Evolutionary conservation across 139 green algal genomes (phyloP).

Genomic region (Parachlorella kessleri): DNA sequence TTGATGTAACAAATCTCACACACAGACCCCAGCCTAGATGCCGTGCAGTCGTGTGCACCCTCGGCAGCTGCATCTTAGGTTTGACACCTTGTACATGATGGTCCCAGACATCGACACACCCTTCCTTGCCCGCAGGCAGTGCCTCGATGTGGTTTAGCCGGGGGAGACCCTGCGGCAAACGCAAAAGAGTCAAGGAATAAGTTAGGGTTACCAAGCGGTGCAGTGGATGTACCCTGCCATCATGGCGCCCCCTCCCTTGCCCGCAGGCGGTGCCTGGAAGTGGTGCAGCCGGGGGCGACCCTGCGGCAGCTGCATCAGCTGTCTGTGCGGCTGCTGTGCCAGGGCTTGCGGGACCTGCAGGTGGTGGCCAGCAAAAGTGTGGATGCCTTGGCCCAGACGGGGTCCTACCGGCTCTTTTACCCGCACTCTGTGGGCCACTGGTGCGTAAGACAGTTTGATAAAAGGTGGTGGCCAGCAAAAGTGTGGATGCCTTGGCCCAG

Average conservation of each 20-base stretch:
- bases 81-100: too few species aligned
- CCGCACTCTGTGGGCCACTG: conserved; percentile 73
- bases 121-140: conserved; percentile 30
- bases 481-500: background rate
- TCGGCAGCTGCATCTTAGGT: too few species aligned
- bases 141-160: conserved; percentile 49
- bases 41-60: too few species aligned
- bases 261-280: conserved; percentile 47
- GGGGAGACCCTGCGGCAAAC: conserved; percentile 60
- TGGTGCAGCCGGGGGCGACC: conserved; percentile 51
- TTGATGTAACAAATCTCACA: too few species aligned
- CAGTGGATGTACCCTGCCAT: too few species aligned
- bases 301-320: conserved; percentile 65
- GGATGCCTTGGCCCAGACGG: background rate
- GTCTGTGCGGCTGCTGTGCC: conserved; percentile 50
- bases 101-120: too few species aligned
- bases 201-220: too few species aligned
- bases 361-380: background rate
- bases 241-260: too few species aligned
- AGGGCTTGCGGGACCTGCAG: conserved; percentile 36
- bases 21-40: too few species aligned
- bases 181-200: too few species aligned
- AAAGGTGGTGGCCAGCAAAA: conserved; percentile 5
- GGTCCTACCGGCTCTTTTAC: conserved; percentile 62
- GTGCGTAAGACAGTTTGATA: too few species aligned